Percentiles rank a stretch among this genome's conserved stretches.
phyloP scores from a whole-genome alignment of 495 filamentous ascomycete species.

The Penicillium paxilli region DNA sequence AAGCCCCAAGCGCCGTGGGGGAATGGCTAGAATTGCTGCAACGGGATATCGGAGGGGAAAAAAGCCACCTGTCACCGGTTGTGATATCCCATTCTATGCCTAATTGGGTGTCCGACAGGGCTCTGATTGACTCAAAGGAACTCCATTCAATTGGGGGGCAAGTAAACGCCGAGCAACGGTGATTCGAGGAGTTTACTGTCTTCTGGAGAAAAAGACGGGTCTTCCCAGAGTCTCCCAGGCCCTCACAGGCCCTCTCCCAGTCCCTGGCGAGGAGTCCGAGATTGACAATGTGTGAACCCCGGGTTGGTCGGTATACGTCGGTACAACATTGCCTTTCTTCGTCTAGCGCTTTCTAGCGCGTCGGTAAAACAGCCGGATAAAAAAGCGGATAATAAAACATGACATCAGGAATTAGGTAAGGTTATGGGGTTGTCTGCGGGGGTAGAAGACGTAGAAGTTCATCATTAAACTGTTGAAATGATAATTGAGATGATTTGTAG shows the following conservation, averaged over 20 bases:
- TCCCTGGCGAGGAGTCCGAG: too few species aligned
- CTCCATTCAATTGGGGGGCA: neutral
- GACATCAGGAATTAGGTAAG: conserved; percentile 11
- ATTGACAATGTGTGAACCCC: neutral
- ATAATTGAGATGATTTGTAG: neutral
- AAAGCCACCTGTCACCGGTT: neutral
- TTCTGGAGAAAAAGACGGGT: neutral
- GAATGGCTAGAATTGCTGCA: neutral
- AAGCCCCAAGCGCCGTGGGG: neutral
- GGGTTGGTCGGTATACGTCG: neutral
- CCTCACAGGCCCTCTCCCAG: too few species aligned
- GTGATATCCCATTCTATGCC: conserved; percentile 1
- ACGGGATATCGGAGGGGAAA: neutral
- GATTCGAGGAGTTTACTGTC: neutral
- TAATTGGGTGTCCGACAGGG: conserved; percentile 13
- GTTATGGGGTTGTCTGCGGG: neutral
- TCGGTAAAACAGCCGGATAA: conserved; percentile 11
- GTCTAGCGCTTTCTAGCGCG: conserved; percentile 1
- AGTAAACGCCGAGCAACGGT: neutral
- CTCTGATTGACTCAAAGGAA: neutral
- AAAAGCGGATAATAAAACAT: conserved; percentile 13
- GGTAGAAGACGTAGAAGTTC: neutral
- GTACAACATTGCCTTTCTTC: neutral
- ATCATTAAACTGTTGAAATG: neutral
- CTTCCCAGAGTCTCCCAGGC: too few species aligned